phyloP scores from a whole-genome alignment of 768 basidiomycete species.

The Cystobasidium onofrii region DNA sequence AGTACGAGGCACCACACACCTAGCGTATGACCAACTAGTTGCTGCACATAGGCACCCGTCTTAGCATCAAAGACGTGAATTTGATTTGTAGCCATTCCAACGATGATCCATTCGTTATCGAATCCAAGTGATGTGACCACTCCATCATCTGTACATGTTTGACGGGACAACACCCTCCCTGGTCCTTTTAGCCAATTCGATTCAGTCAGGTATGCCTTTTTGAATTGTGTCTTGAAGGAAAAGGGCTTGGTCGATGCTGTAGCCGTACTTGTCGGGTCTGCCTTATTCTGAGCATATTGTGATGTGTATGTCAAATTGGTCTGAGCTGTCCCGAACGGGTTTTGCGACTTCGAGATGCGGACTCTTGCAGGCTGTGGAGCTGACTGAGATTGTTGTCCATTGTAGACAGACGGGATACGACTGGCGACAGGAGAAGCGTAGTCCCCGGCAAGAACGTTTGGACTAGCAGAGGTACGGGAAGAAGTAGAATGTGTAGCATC shows the following conservation, averaged over 20 bases:
- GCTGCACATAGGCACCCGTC: conserved; percentile 66
- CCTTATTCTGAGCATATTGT: background rate
- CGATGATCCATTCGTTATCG: conserved; percentile 72
- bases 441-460: background rate
- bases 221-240: conserved; percentile 66
- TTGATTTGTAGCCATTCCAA: conserved; percentile 74
- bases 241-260: conserved; percentile 42
- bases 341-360: background rate
- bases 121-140: conserved; percentile 82
- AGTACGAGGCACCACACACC: conserved; percentile 92
- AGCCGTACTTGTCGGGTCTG: background rate
- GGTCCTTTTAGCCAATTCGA: conserved; percentile 67
- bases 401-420: background rate
- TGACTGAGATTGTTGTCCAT: background rate
- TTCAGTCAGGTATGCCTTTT: conserved; percentile 63
- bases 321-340: conserved; percentile 14
- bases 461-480: background rate
- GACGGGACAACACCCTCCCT: conserved; percentile 61
- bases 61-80: conserved; percentile 76
- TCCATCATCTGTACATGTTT: conserved; percentile 54
- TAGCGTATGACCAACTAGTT: conserved; percentile 70
- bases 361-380: background rate
- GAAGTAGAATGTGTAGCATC: background rate
- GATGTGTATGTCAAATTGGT: background rate
- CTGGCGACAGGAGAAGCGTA: background rate